Evolutionary conservation across 495 filamentous ascomycete species (phyloP).

Genomic region (Niebla homalea): DNA sequence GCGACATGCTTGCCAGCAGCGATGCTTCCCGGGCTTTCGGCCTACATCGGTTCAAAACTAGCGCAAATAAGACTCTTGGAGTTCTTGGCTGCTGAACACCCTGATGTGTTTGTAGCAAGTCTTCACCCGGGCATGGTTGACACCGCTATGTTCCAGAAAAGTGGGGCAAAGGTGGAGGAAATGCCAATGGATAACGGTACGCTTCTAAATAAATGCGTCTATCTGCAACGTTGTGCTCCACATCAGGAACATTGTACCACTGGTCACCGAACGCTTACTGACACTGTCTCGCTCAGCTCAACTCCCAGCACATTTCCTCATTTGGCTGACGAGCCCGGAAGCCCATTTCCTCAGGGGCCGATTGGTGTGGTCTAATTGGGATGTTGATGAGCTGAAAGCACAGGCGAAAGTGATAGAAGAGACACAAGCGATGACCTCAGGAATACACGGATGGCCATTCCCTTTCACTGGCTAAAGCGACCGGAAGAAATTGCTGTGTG

Average conservation of each 20-base stretch:
- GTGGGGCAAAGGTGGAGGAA: conserved; percentile 14
- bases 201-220: too few species aligned
- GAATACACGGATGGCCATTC: too few species aligned
- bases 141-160: conserved; percentile 21
- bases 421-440: too few species aligned
- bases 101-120: conserved; percentile 23
- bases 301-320: conserved; percentile 30
- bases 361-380: conserved; percentile 40
- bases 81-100: conserved; percentile 28
- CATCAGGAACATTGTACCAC: neutral
- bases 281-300: conserved; percentile 10
- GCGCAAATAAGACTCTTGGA: conserved; percentile 29
- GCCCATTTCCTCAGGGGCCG: conserved; percentile 36
- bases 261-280: too few species aligned
- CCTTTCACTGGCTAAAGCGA: too few species aligned
- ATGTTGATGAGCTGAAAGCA: conserved; percentile 39
- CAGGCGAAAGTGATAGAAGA: too few species aligned
- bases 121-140: conserved; percentile 31
- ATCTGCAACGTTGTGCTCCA: too few species aligned
- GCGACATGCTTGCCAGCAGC: conserved; percentile 13
- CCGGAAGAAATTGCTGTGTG: too few species aligned
- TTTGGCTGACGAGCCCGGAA: conserved; percentile 38
- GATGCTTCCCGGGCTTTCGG: conserved; percentile 17
- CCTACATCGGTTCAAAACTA: conserved; percentile 29
- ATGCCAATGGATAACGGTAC: conserved; percentile 24